These are phyloP conservation scores for Exophiala phaeomuriformis DNA, from an alignment of 2,329 filamentous ascomycete species.

Conservation along the genomic window DNA sequence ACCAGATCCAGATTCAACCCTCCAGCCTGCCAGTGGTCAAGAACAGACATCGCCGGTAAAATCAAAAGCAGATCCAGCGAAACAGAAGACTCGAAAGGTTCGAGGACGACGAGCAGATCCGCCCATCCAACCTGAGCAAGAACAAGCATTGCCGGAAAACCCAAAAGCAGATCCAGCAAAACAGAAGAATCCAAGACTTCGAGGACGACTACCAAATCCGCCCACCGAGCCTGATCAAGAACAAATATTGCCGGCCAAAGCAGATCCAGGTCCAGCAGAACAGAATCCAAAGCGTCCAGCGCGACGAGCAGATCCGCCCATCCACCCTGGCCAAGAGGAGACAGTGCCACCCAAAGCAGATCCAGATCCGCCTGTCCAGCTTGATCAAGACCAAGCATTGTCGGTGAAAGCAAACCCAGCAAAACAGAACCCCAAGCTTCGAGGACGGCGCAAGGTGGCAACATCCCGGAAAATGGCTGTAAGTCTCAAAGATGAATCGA, in stretches of 20 bases:
- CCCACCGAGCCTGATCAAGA: not conserved
- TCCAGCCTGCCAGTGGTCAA: not conserved
- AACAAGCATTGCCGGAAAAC: not conserved
- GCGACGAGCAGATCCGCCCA: slow-evolving; percentile 1
- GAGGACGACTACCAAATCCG: slow-evolving; percentile 5
- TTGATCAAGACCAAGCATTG: not conserved
- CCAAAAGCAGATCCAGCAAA: slow-evolving; percentile 3
- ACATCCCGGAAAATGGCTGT: slow-evolving; percentile 20
- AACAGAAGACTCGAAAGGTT: slow-evolving; percentile 10
- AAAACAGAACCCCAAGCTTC: slow-evolving; percentile 11
- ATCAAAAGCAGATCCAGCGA: slow-evolving; percentile 1
- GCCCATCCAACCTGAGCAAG: not conserved
- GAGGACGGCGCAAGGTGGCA: slow-evolving; percentile 15
- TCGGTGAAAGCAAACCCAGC: slow-evolving; percentile 1
- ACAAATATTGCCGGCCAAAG: not conserved
- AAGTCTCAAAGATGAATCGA: not conserved
- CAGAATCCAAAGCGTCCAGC: slow-evolving; percentile 14
- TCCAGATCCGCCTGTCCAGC: not conserved
- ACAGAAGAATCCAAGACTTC: slow-evolving; percentile 10
- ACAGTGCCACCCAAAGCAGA: not conserved
- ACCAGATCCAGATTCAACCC: not conserved
- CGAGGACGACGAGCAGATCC: slow-evolving; percentile 8
- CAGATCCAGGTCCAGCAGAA: not conserved
- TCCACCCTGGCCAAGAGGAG: not conserved
- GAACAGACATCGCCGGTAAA: not conserved